Base-by-base conservation (phyloP, 2,329 filamentous ascomycete species). In the Drechslerella stenobrocha region DNA sequence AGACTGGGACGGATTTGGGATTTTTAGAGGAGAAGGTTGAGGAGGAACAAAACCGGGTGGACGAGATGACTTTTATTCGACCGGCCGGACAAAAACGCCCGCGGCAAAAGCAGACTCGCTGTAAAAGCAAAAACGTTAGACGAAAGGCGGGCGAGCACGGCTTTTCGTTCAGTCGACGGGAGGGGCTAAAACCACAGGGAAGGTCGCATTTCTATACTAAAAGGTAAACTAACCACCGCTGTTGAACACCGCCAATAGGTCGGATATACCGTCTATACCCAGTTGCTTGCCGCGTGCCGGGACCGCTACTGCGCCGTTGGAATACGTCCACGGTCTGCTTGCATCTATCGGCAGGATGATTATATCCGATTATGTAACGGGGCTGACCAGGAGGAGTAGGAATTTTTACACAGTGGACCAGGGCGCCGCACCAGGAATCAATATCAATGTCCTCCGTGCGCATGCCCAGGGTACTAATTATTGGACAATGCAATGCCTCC, bases 41-140 rank as follows among this genome's bases (percentile, higher is more conserved):
- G 28, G 11, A 5, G 6, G 18, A 15, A 46, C 47, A 30, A n/a
- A 53, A 20, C 32, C 40, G 55, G 52, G 63, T 52, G 55, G 63
- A 67, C 48, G 63, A 59, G 53, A 51, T 32, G 50, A 60, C 50
- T 67, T 67, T 59, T 67, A 60, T 59, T 67, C 63, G 60, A 56
- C 40, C 44, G 56, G 26, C 44, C 44, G 13, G 15, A 26, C 11
- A 5, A 26, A n/a, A n/a, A n/a, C n/a, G n/a, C n/a, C n/a, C n/a
- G n/a, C n/a, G n/a, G n/a, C n/a, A n/a, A n/a, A n/a, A n/a, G n/a
- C n/a, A n/a, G n/a, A n/a, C n/a, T n/a, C n/a, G n/a, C 4, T 15
- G 11, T 5, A 37, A 15, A 9, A 37, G 34, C 13, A 18, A 51
- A 50, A 60, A 26, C 8, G 8, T 13, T 26, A 47, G 28, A 2